phyloP scores from a whole-genome alignment of 768 basidiomycete species.

The Mycena albidolilacea region DNA sequence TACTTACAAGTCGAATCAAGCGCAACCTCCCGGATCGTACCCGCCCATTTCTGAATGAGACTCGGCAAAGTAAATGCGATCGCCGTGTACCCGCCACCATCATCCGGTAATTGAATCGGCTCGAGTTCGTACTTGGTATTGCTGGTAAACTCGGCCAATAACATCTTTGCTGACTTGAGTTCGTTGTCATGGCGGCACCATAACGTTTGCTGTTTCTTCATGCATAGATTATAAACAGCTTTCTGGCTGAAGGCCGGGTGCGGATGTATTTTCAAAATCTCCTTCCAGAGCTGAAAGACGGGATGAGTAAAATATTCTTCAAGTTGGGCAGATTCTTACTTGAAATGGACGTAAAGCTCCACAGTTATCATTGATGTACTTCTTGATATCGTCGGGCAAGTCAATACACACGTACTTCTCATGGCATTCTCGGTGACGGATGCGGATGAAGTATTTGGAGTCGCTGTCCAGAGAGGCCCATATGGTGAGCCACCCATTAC shows the following conservation, averaged over 20 bases:
- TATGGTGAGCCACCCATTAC: too few relatives aligned
- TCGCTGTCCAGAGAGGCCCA: too few relatives aligned
- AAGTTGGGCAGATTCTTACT: too few relatives aligned
- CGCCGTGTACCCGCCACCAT: not conserved
- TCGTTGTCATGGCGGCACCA: slow-evolving; percentile 39
- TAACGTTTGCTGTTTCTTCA: slow-evolving; percentile 7
- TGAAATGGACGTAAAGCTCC: too few relatives aligned
- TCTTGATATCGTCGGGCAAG: not conserved
- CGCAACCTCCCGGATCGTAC: slow-evolving; percentile 8
- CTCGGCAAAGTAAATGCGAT: slow-evolving; percentile 23
- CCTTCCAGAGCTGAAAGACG: slow-evolving; percentile 3
- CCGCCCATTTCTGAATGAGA: slow-evolving; percentile 34
- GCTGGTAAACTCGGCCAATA: slow-evolving; percentile 22
- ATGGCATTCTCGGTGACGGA: too few relatives aligned
- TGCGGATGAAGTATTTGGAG: too few relatives aligned
- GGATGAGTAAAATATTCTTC: too few relatives aligned
- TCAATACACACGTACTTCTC: slow-evolving; percentile 16
- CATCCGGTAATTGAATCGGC: not conserved
- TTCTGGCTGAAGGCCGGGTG: slow-evolving; percentile 32
- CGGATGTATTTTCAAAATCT: slow-evolving; percentile 3
- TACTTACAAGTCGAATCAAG: slow-evolving; percentile 42
- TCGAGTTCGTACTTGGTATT: not conserved
- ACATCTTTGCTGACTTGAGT: slow-evolving; percentile 35
- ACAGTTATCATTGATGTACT: not conserved
- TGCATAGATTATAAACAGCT: slow-evolving; percentile 34